Percentiles rank a stretch among this genome's conserved stretches.
These are phyloP conservation scores for Lomentospora prolificans DNA, from an alignment of 2,329 filamentous ascomycete genomes.

Conservation along the genomic window DNA sequence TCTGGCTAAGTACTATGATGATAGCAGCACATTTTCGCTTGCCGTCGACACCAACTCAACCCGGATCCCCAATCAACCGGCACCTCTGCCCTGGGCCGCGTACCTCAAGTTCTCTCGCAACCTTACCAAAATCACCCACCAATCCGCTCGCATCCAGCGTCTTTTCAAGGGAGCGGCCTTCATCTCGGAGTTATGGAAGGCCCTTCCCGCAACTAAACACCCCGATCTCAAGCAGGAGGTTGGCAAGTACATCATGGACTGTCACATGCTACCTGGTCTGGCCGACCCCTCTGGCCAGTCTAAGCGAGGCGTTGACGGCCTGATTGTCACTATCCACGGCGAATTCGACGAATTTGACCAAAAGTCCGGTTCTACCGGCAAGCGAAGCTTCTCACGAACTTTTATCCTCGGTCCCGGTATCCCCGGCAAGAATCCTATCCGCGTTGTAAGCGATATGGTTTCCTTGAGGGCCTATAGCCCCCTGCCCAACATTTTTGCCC, in stretches of 20 bases:
- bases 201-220: constrained; percentile 64
- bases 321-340: constrained; percentile 71
- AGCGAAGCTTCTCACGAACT: constrained; percentile 72
- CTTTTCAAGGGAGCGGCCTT: constrained; percentile 52
- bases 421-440: constrained; percentile 51
- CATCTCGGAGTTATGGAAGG: constrained; percentile 60
- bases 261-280: constrained; percentile 62
- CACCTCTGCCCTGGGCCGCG: constrained; percentile 53
- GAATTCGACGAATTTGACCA: constrained; percentile 69
- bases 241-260: constrained; percentile 74
- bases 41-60: constrained; percentile 55
- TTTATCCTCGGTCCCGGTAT: constrained; percentile 70
- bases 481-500: constrained; percentile 32
- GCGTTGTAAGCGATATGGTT: constrained; percentile 73
- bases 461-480: constrained; percentile 57
- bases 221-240: constrained; percentile 57
- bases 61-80: constrained; percentile 34
- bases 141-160: constrained; percentile 52
- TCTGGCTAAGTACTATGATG: constrained; percentile 62
- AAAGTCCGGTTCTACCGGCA: constrained; percentile 43
- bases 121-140: constrained; percentile 56
- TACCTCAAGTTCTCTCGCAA: constrained; percentile 77
- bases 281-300: constrained; percentile 58
- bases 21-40: constrained; percentile 63
- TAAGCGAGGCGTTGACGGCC: constrained; percentile 60